A percentile compares a stretch with the other conserved stretches of the same genome.
These are phyloP conservation scores for Leptographium galeiforme DNA, from an alignment of 2,329 filamentous ascomycete genomes.

Conservation along the genomic window DNA sequence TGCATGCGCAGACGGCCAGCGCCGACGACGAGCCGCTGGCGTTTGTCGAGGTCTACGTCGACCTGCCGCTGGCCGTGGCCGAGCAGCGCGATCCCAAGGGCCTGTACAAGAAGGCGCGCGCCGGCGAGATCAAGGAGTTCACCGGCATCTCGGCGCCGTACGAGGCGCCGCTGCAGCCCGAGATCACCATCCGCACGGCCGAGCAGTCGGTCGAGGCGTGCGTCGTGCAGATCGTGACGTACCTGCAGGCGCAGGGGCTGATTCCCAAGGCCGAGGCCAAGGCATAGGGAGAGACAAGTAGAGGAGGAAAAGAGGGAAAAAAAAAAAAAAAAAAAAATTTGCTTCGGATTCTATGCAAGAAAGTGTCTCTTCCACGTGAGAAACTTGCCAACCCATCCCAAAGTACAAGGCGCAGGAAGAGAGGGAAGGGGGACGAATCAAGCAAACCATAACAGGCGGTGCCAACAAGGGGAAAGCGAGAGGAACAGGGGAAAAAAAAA, in stretches of 20 bases:
- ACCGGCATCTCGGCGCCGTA: constrained; percentile 93
- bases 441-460: background rate
- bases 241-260: constrained; percentile 58
- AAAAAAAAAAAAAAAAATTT: too few species aligned
- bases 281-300: too few species aligned
- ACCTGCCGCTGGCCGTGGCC: constrained; percentile 80
- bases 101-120: constrained; percentile 90
- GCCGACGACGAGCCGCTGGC: constrained; percentile 55
- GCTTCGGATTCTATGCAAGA: background rate
- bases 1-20: constrained; percentile 52
- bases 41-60: constrained; percentile 89
- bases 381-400: background rate
- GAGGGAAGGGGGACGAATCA: too few species aligned
- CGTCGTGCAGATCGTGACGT: constrained; percentile 70
- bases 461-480: background rate
- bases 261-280: too few species aligned
- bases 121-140: constrained; percentile 92
- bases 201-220: constrained; percentile 78
- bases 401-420: too few species aligned
- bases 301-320: too few species aligned
- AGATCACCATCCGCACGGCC: constrained; percentile 77
- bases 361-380: background rate
- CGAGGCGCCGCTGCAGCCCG: constrained; percentile 72
- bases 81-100: constrained; percentile 96
- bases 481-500: background rate